A percentile compares a stretch with the other conserved stretches of the same genome.
Evolutionary conservation across 148 eudicot species (phyloP).

Genomic region (Camellia sinensis): DNA sequence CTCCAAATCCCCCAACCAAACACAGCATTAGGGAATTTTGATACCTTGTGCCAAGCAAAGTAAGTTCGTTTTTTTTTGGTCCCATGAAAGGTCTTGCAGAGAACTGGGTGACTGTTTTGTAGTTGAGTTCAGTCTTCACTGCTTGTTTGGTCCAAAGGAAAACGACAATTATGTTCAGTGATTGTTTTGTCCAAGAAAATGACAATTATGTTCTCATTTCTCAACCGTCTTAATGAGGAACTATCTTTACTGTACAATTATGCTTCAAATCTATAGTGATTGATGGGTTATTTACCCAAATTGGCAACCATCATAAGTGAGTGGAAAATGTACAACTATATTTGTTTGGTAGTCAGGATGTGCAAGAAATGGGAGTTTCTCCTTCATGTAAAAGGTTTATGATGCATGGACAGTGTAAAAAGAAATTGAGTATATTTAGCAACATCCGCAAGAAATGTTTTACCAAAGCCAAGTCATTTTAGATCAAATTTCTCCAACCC

Average conservation of each 20-base stretch:
- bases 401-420: no score
- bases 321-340: background rate
- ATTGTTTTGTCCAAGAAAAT: conserved; percentile 1
- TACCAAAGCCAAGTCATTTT: no score
- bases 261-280: no score
- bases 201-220: background rate
- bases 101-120: background rate
- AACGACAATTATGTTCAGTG: background rate
- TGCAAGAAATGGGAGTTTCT: no score
- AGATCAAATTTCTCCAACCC: no score
- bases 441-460: no score
- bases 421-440: no score
- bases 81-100: background rate
- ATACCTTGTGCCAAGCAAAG: background rate
- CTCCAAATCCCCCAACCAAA: no score
- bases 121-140: background rate
- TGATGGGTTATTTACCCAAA: no score
- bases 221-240: background rate
- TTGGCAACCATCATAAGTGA: no score
- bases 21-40: background rate
- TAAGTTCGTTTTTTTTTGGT: background rate
- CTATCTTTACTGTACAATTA: background rate
- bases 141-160: conserved; percentile 3
- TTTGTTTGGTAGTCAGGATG: background rate
- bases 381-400: no score